Evolutionary conservation across 2,329 filamentous ascomycete species (phyloP).

Genomic region (Penicillium griseofulvum): DNA sequence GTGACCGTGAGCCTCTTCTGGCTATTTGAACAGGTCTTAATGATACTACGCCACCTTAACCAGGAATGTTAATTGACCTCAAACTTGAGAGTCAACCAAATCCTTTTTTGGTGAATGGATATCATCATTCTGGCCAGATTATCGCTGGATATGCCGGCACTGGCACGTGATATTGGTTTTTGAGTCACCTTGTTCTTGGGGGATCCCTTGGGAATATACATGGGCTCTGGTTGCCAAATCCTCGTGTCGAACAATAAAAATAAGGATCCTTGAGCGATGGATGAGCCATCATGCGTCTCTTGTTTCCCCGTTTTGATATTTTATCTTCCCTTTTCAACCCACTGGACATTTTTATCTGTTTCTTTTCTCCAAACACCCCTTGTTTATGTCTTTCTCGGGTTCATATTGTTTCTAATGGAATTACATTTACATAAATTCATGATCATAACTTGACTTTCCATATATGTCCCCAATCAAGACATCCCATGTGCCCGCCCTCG

Average conservation of each 20-base stretch:
- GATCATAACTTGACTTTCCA: conserved; percentile 7
- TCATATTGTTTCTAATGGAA: conserved; percentile 26
- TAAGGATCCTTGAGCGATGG: conserved; percentile 15
- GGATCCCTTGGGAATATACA: conserved; percentile 9
- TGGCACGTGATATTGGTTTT: conserved; percentile 2
- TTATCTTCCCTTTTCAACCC: conserved; percentile 6
- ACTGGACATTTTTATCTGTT: conserved; percentile 10
- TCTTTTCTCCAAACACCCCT: conserved; percentile 5
- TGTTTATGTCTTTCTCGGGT: conserved; percentile 21
- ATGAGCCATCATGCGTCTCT: conserved; percentile 12
- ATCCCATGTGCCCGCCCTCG: conserved; percentile 10
- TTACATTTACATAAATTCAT: conserved; percentile 17
- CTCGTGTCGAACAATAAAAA: conserved; percentile 9
- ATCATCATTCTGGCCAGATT: conserved; percentile 5
- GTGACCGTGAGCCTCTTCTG: conserved; percentile 36
- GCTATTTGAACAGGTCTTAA: conserved; percentile 22
- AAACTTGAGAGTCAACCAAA: background rate
- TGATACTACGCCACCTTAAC: background rate
- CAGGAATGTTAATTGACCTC: background rate
- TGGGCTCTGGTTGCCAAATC: conserved; percentile 1
- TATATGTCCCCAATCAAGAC: background rate
- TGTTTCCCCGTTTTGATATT: conserved; percentile 6
- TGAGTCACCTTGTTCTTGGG: conserved; percentile 2
- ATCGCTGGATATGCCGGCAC: conserved; percentile 12
- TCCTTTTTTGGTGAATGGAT: conserved; percentile 2